Evolutionary conservation across 2,329 filamentous ascomycete genomes (phyloP), one percentile per base, ranked within the genome.

Genomic region (Incumbomyces delicatus): DNA sequence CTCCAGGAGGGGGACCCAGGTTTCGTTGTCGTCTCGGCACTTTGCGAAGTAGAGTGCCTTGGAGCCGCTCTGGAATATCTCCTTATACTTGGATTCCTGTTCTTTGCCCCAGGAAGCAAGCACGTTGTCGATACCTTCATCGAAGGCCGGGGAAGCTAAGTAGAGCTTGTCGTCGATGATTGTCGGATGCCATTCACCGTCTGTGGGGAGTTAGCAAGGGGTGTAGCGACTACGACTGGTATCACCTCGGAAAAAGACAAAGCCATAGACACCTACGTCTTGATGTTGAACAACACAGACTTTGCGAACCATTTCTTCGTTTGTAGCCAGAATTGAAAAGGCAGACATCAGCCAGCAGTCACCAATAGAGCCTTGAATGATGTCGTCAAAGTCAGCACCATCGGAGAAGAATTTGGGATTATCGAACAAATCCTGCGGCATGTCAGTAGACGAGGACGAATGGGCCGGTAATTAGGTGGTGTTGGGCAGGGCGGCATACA

Each of bases 91-190:
- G 41, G 78, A 74, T 59, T 87, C 83, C 0, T 82, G 78, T 43
- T 85, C 81, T 46, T 81, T 81, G n/a, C 41, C 41, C 41, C 41
- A 44, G 32, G 30, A 20, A 20, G 8, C 10, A 10, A 44, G 41
- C 11, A 49, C 42, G 46, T 83, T 77, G 59, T 87, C 84, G 40
- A 87, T 80, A 1, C 80, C 82, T 30, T 86, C 85, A 54, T 94
- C 85, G 69, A 87, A 94, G 59, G 85, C 83, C 3, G 86, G 83
- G 1, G 85, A 86, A 50, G 82, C 85, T 14, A 94, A 75, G 61
- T 86, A 94, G 2, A 95, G 73, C 65, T 94, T 94, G 64, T 95
- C 88, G 60, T 95, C 88, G 49, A 95, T 80, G 51, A 95, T 89
- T 48, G 85, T 88, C 57, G 88, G 87, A 47, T 90, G 85, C 88